Evolutionary conservation across 2,329 filamentous ascomycete genomes (phyloP).

Genomic region (Pseudogymnoascus sp.): DNA sequence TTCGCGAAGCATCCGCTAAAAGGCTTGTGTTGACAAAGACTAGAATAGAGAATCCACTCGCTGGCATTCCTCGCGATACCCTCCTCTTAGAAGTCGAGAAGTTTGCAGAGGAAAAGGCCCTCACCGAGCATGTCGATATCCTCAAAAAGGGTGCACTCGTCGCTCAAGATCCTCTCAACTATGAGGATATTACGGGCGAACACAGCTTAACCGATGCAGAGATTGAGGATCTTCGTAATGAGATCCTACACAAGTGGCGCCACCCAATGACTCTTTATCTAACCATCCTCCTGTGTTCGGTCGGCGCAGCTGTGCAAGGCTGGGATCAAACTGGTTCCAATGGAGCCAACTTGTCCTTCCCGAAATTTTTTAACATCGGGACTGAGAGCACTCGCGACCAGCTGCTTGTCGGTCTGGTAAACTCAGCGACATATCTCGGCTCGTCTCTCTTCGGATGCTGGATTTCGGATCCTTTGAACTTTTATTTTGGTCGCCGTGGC

Average conservation of each 20-base stretch:
- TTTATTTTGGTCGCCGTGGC: conserved; percentile 50
- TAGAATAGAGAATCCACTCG: conserved; percentile 49
- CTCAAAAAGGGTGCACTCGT: conserved; percentile 65
- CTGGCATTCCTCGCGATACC: conserved; percentile 42
- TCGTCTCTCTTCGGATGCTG: conserved; percentile 49
- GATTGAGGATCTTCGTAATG: conserved; percentile 50
- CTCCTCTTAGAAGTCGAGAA: conserved; percentile 48
- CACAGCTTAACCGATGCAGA: conserved; percentile 52
- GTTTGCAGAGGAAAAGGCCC: conserved; percentile 53
- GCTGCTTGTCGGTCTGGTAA: conserved; percentile 53
- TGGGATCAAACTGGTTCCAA: conserved; percentile 40
- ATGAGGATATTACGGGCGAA: conserved; percentile 50
- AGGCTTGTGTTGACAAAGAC: conserved; percentile 4
- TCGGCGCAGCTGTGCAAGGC: conserved; percentile 58
- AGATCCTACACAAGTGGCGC: conserved; percentile 60
- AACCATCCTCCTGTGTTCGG: conserved; percentile 59
- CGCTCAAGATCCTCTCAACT: conserved; percentile 59
- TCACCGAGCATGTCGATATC: conserved; percentile 49
- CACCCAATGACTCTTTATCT: conserved; percentile 55
- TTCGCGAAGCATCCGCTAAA: not conserved
- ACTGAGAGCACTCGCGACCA: conserved; percentile 36
- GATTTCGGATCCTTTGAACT: conserved; percentile 55
- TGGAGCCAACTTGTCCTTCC: conserved; percentile 42
- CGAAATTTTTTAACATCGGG: conserved; percentile 36
- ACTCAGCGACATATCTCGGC: conserved; percentile 37